These are phyloP conservation scores for Salix dunnii DNA, from an alignment of 345 rosid genomes.

Conservation along the genomic window DNA sequence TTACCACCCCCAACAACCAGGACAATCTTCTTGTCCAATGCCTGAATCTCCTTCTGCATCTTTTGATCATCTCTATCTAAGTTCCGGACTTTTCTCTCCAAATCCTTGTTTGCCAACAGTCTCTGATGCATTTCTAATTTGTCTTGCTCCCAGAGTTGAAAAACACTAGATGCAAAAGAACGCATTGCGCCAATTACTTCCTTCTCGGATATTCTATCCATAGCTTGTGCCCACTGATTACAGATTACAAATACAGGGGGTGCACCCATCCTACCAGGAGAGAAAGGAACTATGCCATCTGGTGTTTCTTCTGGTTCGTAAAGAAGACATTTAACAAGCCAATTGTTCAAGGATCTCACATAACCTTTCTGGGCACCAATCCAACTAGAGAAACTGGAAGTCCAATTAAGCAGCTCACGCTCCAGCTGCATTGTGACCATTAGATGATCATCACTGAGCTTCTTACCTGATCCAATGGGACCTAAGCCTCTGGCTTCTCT, in stretches of 20 bases:
- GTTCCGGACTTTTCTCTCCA: conserved; percentile 54
- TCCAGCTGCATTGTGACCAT: conserved; percentile 65
- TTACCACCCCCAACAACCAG: conserved; percentile 40
- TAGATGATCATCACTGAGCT: conserved; percentile 60
- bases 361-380: conserved; percentile 71
- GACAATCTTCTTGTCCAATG: conserved; percentile 73
- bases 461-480: conserved; percentile 55
- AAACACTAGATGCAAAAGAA: conserved; percentile 53
- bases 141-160: conserved; percentile 81
- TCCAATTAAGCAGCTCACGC: conserved; percentile 77
- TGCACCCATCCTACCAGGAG: conserved; percentile 94
- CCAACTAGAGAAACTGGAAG: conserved; percentile 69
- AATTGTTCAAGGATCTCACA: conserved; percentile 67
- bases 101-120: conserved; percentile 55
- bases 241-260: conserved; percentile 90
- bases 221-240: conserved; percentile 88
- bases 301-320: conserved; percentile 90
- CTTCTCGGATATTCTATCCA: conserved; percentile 75
- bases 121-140: conserved; percentile 46
- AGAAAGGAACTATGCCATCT: conserved; percentile 82
- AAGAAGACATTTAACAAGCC: conserved; percentile 79
- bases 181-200: conserved; percentile 81
- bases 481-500: conserved; percentile 67
- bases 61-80: conserved; percentile 80
- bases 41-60: conserved; percentile 86